Percentiles rank a stretch among this genome's conserved stretches.
Evolutionary conservation across 208 protist genomes (phyloP).

Genomic region (Trypanosoma rangeli): DNA sequence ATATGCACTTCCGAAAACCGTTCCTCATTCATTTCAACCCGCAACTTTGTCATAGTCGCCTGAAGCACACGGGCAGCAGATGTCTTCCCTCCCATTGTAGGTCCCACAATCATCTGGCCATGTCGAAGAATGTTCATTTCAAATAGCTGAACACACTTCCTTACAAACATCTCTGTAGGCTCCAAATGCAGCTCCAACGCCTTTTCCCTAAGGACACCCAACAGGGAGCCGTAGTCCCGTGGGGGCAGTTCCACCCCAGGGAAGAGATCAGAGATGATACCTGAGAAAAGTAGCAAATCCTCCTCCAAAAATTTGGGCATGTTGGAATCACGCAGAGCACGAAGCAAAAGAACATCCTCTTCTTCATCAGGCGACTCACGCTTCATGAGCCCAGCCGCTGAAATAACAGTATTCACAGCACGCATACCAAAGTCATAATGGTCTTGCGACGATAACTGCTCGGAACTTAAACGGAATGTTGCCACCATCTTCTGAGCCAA

Average conservation of each 20-base stretch:
- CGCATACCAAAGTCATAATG: conserved; percentile 99
- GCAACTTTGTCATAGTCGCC: conserved; percentile 83
- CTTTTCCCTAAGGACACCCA: conserved; percentile 70
- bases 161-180: conserved; percentile 93
- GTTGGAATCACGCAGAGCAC: conserved; percentile 96
- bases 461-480: conserved; percentile 97
- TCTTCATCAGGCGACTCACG: conserved; percentile 90
- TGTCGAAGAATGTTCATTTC: conserved; percentile 98
- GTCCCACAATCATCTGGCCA: conserved; percentile 97
- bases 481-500: conserved; percentile 97
- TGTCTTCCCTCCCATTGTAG: conserved; percentile 96
- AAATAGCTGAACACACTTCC: conserved; percentile 97
- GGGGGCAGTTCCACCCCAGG: conserved; percentile 90
- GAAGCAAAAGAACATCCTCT: conserved; percentile 94
- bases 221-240: conserved; percentile 93
- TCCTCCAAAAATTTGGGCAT: conserved; percentile 97
- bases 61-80: conserved; percentile 81
- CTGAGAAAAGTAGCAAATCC: conserved; percentile 93
- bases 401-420: conserved; percentile 98
- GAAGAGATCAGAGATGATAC: conserved; percentile 98
- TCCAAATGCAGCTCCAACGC: conserved; percentile 84
- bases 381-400: conserved; percentile 95
- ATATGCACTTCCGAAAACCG: conserved; percentile 87
- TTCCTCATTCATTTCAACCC: conserved; percentile 59
- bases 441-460: conserved; percentile 97